phyloP scores from a whole-genome alignment of 176 grass and related monocot genomes.

The Oryza brachyantha region DNA sequence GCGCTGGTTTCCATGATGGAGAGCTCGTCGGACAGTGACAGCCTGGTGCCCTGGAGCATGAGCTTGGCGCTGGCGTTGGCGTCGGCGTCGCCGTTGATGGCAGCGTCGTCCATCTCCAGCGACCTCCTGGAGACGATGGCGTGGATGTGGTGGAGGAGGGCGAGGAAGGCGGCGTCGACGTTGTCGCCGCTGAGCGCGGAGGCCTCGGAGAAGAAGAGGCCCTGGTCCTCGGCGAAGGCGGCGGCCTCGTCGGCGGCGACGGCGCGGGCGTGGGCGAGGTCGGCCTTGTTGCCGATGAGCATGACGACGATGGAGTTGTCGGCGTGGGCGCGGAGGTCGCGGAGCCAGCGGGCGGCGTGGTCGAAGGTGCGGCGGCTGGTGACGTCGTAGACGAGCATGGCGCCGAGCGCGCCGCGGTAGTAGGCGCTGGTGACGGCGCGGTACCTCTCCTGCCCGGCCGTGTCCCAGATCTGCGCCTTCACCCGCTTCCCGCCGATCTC shows the following conservation, averaged over 20 bases:
- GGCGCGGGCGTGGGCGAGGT: constrained; percentile 16
- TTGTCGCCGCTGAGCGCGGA: constrained; percentile 80
- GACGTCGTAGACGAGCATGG: constrained; percentile 92
- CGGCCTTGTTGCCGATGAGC: constrained; percentile 89
- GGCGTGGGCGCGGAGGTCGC: constrained; percentile 72
- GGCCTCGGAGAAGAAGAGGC: constrained; percentile 86
- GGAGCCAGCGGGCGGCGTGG: constrained; percentile 62
- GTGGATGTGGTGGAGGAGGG: constrained; percentile 59
- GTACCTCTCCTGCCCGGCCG: constrained; percentile 59
- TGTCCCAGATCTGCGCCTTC: constrained; percentile 78
- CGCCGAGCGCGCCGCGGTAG: constrained; percentile 77
- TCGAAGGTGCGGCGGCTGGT: constrained; percentile 49
- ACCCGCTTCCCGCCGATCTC: constrained; percentile 24
- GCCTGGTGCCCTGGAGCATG: constrained; percentile 48
- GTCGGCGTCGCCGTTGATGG: background rate
- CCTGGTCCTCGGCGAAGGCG: constrained; percentile 78
- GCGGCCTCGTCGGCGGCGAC: constrained; percentile 49
- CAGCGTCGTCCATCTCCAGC: constrained; percentile 35
- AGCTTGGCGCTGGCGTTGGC: constrained; percentile 28
- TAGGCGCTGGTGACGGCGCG: constrained; percentile 88
- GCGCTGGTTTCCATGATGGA: constrained; percentile 83
- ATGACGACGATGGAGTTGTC: constrained; percentile 73
- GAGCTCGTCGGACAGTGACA: constrained; percentile 44
- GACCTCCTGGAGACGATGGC: constrained; percentile 55
- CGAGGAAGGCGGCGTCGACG: constrained; percentile 66